Evolutionary conservation across 768 basidiomycete genomes (phyloP).

Genomic region (Tylopilus vinaceipallidus): DNA sequence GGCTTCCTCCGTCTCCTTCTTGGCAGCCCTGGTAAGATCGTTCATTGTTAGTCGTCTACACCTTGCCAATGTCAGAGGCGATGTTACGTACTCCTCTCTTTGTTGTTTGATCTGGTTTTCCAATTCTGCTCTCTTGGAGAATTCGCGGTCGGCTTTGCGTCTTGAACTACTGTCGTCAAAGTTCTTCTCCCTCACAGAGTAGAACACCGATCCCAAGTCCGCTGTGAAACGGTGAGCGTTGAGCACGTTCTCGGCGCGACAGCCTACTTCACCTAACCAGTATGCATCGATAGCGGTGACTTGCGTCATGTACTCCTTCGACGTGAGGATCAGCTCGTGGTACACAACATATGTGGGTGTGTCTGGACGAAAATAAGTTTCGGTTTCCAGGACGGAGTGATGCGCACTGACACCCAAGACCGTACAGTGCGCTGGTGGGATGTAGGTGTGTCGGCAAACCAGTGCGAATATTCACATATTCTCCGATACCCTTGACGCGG

Average conservation of each 20-base stretch:
- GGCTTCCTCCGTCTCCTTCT: conserved; percentile 60
- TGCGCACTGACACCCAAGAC: conserved; percentile 78
- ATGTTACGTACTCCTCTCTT: conserved; percentile 55
- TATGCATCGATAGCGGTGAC: conserved; percentile 98
- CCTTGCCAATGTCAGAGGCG: neutral
- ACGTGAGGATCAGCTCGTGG: conserved; percentile 93
- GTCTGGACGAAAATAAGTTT: conserved; percentile 44
- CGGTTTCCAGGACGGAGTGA: neutral
- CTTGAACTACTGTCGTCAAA: conserved; percentile 86
- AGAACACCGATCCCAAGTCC: conserved; percentile 94
- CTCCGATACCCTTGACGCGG: conserved; percentile 96
- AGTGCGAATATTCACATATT: conserved; percentile 96
- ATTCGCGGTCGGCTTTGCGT: conserved; percentile 81
- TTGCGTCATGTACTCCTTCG: conserved; percentile 98
- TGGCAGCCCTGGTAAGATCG: conserved; percentile 47
- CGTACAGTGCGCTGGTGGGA: conserved; percentile 94
- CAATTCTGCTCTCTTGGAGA: conserved; percentile 86
- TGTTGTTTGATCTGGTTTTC: conserved; percentile 89
- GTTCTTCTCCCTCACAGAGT: conserved; percentile 96
- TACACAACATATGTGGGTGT: conserved; percentile 97
- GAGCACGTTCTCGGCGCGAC: neutral
- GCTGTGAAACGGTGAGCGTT: conserved; percentile 44
- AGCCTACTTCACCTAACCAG: conserved; percentile 78
- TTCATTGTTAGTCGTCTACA: conserved; percentile 6
- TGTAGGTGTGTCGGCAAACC: conserved; percentile 94